phyloP scores from a whole-genome alignment of 192 early-diverging fungal species.

The Coemansia umbellata region DNA sequence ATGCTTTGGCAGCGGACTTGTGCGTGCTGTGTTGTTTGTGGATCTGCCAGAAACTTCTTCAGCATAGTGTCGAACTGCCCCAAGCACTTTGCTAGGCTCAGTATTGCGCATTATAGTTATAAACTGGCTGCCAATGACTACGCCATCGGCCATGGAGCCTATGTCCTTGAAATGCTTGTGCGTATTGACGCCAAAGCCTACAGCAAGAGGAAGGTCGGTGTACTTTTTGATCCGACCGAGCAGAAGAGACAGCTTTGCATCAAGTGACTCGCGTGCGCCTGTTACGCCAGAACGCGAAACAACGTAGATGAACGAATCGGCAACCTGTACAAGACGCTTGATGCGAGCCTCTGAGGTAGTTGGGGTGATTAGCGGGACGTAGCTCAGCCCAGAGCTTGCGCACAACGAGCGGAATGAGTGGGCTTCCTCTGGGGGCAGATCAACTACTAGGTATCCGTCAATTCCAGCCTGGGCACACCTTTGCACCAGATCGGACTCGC shows the following conservation, averaged over 20 bases:
- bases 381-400: slow-evolving; percentile 68
- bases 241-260: slow-evolving; percentile 64
- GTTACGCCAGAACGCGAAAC: slow-evolving; percentile 94
- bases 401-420: slow-evolving; percentile 78
- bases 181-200: slow-evolving; percentile 94
- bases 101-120: slow-evolving; percentile 74
- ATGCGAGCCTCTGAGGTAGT: slow-evolving; percentile 86
- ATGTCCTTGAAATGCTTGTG: slow-evolving; percentile 84
- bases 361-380: slow-evolving; percentile 90
- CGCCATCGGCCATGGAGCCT: slow-evolving; percentile 86
- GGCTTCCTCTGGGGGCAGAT: slow-evolving; percentile 96
- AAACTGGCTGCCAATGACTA: slow-evolving; percentile 92
- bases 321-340: slow-evolving; percentile 68
- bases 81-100: slow-evolving; percentile 36
- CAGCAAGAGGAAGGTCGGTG: slow-evolving; percentile 83
- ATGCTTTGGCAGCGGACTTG: slow-evolving; percentile 20
- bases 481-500: slow-evolving; percentile 79
- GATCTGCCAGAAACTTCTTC: slow-evolving; percentile 53
- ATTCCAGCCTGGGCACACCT: slow-evolving; percentile 83
- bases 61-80: slow-evolving; percentile 52
- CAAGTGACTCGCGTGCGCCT: slow-evolving; percentile 69
- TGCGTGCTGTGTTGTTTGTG: slow-evolving; percentile 15
- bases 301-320: slow-evolving; percentile 95
- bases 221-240: slow-evolving; percentile 75
- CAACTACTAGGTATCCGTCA: slow-evolving; percentile 95